These are phyloP conservation scores for Paraphysoderma sedebokerense DNA, from an alignment of 371 early-diverging fungal genomes.

Conservation along the genomic window DNA sequence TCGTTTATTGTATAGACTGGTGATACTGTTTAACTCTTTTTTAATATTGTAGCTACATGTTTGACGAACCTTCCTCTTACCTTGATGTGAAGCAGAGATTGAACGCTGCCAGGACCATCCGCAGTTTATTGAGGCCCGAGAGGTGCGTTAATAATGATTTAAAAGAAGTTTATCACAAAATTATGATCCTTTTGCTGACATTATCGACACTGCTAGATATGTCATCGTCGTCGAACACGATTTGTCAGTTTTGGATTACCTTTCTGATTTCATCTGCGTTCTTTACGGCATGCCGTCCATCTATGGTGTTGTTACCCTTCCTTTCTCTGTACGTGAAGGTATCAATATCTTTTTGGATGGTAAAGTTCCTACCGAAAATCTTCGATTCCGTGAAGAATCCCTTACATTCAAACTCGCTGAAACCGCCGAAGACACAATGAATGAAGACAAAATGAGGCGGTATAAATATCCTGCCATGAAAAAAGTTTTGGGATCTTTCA, in stretches of 20 bases:
- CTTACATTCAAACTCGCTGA: slow-evolving; percentile 92
- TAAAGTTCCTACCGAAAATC: slow-evolving; percentile 97
- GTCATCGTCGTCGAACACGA: slow-evolving; percentile 99
- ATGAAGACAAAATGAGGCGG: slow-evolving; percentile 32
- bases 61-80: slow-evolving; percentile 99
- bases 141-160: slow-evolving; percentile 12
- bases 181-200: background rate
- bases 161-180: background rate
- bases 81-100: slow-evolving; percentile 99
- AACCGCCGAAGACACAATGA: slow-evolving; percentile 45
- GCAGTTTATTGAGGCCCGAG: slow-evolving; percentile 53
- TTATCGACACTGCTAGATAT: slow-evolving; percentile 38
- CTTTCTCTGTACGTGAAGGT: slow-evolving; percentile 96
- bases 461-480: slow-evolving; percentile 79
- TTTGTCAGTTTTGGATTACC: slow-evolving; percentile 95
- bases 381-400: slow-evolving; percentile 97
- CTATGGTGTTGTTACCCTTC: slow-evolving; percentile 98
- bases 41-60: slow-evolving; percentile 68
- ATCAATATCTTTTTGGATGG: slow-evolving; percentile 99
- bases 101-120: slow-evolving; percentile 91
- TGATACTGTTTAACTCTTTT: background rate
- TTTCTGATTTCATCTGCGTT: slow-evolving; percentile 98
- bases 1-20: background rate
- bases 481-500: slow-evolving; percentile 71
- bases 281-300: slow-evolving; percentile 96